Evolutionary conservation across 371 early-diverging fungal genomes (phyloP).

Genomic region (Mortierella sp.): DNA sequence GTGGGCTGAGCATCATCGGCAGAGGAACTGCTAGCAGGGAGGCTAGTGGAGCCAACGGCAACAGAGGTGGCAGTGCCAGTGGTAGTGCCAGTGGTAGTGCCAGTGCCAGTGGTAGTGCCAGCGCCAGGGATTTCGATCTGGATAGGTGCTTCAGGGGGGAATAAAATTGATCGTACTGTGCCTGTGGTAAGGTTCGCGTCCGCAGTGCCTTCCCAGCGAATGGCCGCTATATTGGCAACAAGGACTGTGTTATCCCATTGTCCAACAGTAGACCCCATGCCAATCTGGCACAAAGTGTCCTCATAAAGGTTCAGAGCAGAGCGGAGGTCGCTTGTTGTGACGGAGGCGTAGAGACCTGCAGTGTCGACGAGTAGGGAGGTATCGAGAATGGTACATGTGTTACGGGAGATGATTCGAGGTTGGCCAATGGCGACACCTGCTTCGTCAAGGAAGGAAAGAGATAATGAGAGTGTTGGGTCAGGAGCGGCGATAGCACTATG

Average conservation of each 20-base stretch:
- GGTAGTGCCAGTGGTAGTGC: too few species aligned
- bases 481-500: background rate
- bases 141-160: too few species aligned
- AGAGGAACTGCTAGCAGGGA: too few species aligned
- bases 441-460: slow-evolving; percentile 19
- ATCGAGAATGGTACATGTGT: slow-evolving; percentile 10
- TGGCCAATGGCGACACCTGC: background rate
- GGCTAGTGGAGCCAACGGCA: too few species aligned
- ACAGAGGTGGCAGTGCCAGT: too few species aligned
- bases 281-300: background rate
- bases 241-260: background rate
- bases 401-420: background rate
- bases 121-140: too few species aligned
- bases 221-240: slow-evolving; percentile 1
- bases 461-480: background rate
- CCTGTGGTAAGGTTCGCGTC: slow-evolving; percentile 12
- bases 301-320: slow-evolving; percentile 43
- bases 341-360: slow-evolving; percentile 11
- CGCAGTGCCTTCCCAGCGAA: slow-evolving; percentile 46
- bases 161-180: background rate
- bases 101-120: too few species aligned
- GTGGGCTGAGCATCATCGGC: too few species aligned
- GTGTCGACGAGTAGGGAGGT: background rate
- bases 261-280: slow-evolving; percentile 23
- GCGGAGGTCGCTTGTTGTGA: background rate